Conservation (phyloP, 768 basidiomycete genomes). For the Kwoniella sp. region DNA sequence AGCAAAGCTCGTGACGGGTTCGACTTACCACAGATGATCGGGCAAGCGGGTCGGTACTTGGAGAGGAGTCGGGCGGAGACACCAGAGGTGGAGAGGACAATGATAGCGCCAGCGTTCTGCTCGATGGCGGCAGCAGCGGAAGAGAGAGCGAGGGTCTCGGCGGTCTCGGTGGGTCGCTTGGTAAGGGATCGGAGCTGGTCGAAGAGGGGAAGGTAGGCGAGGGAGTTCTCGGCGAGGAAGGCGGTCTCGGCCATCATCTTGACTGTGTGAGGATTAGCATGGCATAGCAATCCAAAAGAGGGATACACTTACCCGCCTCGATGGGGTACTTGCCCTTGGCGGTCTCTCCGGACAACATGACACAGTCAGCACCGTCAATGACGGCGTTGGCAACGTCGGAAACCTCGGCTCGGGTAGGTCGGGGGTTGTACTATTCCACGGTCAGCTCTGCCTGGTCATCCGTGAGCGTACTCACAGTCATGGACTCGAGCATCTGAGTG, state of each 20-base stretch:
- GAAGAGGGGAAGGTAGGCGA: constrained; percentile 85
- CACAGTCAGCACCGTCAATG: constrained; percentile 96
- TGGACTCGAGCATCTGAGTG: constrained; percentile 99
- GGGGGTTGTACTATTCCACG: constrained; percentile 75
- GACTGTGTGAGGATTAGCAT: constrained; percentile 55
- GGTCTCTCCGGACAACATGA: constrained; percentile 99
- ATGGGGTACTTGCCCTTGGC: constrained; percentile 96
- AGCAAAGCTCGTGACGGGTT: background rate
- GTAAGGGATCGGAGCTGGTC: constrained; percentile 78
- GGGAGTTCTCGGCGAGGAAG: constrained; percentile 88
- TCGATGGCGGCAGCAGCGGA: constrained; percentile 92
- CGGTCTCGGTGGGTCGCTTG: constrained; percentile 82
- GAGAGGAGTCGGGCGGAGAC: constrained; percentile 92
- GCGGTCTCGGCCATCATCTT: constrained; percentile 99
- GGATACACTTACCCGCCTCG: constrained; percentile 67
- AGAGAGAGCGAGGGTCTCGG: constrained; percentile 92
- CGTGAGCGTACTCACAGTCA: constrained; percentile 65
- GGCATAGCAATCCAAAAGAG: background rate
- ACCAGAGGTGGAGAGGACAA: constrained; percentile 91
- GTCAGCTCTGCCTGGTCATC: constrained; percentile 13
- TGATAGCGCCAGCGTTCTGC: constrained; percentile 88
- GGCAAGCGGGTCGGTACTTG: constrained; percentile 88
- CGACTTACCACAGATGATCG: constrained; percentile 83
- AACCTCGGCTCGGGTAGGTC: constrained; percentile 96
- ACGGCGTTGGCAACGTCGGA: constrained; percentile 98